A percentile compares a stretch with the other conserved stretches of the same genome.
Evolutionary conservation across 208 protist species (phyloP).

Genomic region (Trypanosoma grayi): DNA sequence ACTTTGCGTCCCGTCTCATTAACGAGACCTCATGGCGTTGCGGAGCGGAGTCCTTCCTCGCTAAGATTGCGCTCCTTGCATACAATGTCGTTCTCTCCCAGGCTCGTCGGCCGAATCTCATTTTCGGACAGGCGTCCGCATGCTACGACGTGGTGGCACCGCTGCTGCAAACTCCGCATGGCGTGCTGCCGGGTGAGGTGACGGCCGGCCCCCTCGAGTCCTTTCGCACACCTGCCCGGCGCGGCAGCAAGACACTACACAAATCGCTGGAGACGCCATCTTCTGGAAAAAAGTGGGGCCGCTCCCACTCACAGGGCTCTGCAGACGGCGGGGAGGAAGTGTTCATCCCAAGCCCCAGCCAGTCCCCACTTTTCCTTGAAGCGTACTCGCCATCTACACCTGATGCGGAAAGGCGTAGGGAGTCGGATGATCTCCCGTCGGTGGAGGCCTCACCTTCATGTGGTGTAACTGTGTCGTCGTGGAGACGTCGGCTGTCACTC

Average conservation of each 20-base stretch:
- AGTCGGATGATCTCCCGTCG: not conserved
- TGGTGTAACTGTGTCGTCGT: slow-evolving; percentile 7
- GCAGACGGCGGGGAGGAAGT: slow-evolving; percentile 11
- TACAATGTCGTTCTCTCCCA: slow-evolving; percentile 63
- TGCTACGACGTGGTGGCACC: slow-evolving; percentile 74
- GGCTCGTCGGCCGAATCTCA: slow-evolving; percentile 54
- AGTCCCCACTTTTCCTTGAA: slow-evolving; percentile 61
- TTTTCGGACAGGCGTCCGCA: slow-evolving; percentile 74
- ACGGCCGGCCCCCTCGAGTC: not conserved
- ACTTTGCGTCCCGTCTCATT: slow-evolving; percentile 67
- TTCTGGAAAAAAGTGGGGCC: not conserved
- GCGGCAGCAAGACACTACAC: not conserved
- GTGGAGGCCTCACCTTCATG: slow-evolving; percentile 10
- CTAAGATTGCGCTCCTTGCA: slow-evolving; percentile 54
- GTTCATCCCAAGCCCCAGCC: slow-evolving; percentile 69
- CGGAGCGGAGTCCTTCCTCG: slow-evolving; percentile 54
- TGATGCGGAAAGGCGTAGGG: not conserved
- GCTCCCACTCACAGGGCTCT: not conserved
- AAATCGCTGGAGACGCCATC: not conserved
- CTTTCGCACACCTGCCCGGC: not conserved
- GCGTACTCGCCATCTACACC: slow-evolving; percentile 34
- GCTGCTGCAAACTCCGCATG: slow-evolving; percentile 29
- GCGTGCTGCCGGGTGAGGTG: slow-evolving; percentile 24
- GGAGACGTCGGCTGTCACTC: slow-evolving; percentile 11
- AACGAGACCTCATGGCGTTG: slow-evolving; percentile 63